Evolutionary conservation across 2,329 filamentous ascomycete genomes (phyloP).

Genomic region (Cercospora zeae-maydis): DNA sequence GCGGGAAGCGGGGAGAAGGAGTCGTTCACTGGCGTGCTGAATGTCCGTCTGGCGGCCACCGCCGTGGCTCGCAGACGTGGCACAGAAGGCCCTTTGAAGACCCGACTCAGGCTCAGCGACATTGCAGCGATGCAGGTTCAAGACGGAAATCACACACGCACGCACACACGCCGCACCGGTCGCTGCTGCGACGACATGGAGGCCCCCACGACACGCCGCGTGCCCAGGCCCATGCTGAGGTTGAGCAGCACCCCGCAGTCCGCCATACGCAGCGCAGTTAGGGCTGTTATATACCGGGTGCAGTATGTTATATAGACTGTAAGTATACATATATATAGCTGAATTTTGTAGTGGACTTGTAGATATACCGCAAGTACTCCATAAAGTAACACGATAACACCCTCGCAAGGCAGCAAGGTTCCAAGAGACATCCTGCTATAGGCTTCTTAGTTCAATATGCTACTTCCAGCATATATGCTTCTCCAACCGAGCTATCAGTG

Average conservation of each 20-base stretch:
- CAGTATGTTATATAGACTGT: too few relatives aligned
- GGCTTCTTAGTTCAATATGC: too few relatives aligned
- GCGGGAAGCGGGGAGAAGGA: slow-evolving; percentile 30
- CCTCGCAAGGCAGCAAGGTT: too few relatives aligned
- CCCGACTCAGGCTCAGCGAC: slow-evolving; percentile 25
- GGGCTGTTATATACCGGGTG: too few relatives aligned
- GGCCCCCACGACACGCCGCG: not conserved
- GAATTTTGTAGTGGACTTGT: too few relatives aligned
- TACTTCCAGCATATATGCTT: too few relatives aligned
- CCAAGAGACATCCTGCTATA: too few relatives aligned
- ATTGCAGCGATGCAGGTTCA: slow-evolving; percentile 16
- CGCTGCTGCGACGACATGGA: not conserved
- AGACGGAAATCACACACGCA: not conserved
- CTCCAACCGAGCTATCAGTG: too few relatives aligned
- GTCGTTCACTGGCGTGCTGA: slow-evolving; percentile 39
- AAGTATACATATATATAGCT: too few relatives aligned
- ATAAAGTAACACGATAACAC: too few relatives aligned
- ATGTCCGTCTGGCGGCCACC: slow-evolving; percentile 20
- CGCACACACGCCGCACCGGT: not conserved
- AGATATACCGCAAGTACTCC: too few relatives aligned
- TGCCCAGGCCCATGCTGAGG: not conserved
- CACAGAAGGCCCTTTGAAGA: slow-evolving; percentile 24
- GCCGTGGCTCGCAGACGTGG: slow-evolving; percentile 22
- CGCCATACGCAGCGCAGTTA: too few relatives aligned
- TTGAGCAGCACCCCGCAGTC: not conserved